Evolutionary conservation across 129 eudicot species (phyloP), one percentile per base, ranked within the genome.

Genomic region (Artemisia annua): DNA sequence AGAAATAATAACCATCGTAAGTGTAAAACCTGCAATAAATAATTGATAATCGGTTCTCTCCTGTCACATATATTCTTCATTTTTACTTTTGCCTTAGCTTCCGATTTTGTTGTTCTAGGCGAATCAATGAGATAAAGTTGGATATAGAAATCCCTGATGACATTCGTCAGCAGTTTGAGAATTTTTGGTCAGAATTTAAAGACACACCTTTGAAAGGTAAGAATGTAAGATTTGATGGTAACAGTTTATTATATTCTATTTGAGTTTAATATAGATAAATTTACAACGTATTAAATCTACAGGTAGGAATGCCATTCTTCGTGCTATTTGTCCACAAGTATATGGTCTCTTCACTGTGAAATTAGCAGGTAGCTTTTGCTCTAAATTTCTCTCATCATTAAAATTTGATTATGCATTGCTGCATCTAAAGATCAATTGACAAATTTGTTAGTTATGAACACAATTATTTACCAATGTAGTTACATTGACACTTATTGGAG

Each of bases 341-440:
- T 95, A 86, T 69, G 99, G 99, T 65, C 97, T 95, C 71, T 95
- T 90, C 76, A 90, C 99, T 11, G 99, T 95, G 35, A 95, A 95
- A 81, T 89, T 95, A 79, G 97, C 99, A 80, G 97, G 97, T 91
- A 80, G 64, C 39, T 62, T 61, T 56, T 56, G 11, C 69, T 55
- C 30, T 59, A 49, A 43, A 14, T 53, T 78, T 56, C 17, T 62
- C 32, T 75, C 74, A 46, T 24, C 15, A 28, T 35, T 68, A 19
- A 39, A 28, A 30, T 24, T 57, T 20, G 5, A 58, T 48, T 20
- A 13, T 75, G 74, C 51, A 50, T 71, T 76, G 22, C 44, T 70
- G n/a, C 17, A 60, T 64, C 19, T 55, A 26, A 51, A 68, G 58
- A 50, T 35, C 8, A 28, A 26, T 18, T 50, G 12, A 58, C 11